These are phyloP conservation scores for Colletotrichum sojae DNA, from an alignment of 2,329 filamentous ascomycete species.

Conservation along the genomic window DNA sequence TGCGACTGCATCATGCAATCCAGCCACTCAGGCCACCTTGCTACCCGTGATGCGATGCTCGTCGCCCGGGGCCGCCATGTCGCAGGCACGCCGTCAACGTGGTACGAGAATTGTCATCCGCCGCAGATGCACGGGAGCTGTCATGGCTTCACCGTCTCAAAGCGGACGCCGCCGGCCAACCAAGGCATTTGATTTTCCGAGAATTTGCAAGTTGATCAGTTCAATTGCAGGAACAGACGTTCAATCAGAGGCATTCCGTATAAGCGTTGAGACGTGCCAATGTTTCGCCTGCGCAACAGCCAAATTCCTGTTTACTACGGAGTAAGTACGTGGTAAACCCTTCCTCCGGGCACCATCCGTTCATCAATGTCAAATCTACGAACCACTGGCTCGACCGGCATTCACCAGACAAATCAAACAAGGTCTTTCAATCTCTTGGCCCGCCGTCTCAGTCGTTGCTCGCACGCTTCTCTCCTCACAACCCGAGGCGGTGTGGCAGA, in stretches of 20 bases:
- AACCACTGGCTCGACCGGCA: conserved; percentile 19
- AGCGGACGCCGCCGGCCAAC: conserved; percentile 9
- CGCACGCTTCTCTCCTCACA: background rate
- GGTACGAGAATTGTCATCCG: conserved; percentile 15
- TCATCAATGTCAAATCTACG: conserved; percentile 21
- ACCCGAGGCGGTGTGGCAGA: background rate
- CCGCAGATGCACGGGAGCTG: conserved; percentile 6
- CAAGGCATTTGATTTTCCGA: background rate
- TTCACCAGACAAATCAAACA: conserved; percentile 10
- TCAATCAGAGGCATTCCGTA: conserved; percentile 14
- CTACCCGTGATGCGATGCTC: conserved; percentile 19
- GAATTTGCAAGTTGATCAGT: background rate
- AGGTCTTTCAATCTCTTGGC: conserved; percentile 4
- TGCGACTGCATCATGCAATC: conserved; percentile 20
- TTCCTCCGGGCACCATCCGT: background rate
- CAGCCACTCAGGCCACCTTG: conserved; percentile 30
- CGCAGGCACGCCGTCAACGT: conserved; percentile 4
- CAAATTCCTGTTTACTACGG: conserved; percentile 8
- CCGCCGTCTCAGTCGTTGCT: conserved; percentile 18
- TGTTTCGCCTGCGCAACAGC: conserved; percentile 30
- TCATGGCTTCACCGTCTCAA: background rate
- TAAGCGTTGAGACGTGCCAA: conserved; percentile 37
- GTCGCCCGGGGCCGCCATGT: conserved; percentile 23
- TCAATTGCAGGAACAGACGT: conserved; percentile 10
- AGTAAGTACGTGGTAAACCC: background rate